phyloP scores from a whole-genome alignment of 495 filamentous ascomycete genomes.

The Penicillium bovifimosum region DNA sequence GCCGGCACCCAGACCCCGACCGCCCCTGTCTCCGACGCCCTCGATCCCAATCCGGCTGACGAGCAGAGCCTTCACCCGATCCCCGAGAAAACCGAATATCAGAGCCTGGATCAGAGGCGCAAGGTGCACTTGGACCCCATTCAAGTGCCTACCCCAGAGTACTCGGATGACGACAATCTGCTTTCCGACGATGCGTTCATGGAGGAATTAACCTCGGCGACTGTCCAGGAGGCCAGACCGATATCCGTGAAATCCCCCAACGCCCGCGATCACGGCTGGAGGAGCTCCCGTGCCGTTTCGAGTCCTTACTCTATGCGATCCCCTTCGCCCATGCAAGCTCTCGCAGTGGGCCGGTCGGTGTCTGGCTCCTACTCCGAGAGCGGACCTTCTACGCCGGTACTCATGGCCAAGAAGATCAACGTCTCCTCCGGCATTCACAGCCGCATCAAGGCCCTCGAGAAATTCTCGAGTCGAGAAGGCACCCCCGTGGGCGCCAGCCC shows the following conservation, averaged over 20 bases:
- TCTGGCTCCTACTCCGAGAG: constrained; percentile 34
- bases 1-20: constrained; percentile 16
- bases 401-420: constrained; percentile 67
- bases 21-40: constrained; percentile 14
- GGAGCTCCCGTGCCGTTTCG: constrained; percentile 48
- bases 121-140: constrained; percentile 52
- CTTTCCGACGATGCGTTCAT: constrained; percentile 83
- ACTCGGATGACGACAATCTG: constrained; percentile 58
- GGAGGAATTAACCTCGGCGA: constrained; percentile 81
- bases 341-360: constrained; percentile 32
- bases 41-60: constrained; percentile 11
- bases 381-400: constrained; percentile 27
- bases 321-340: constrained; percentile 36
- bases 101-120: constrained; percentile 40
- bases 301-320: constrained; percentile 36
- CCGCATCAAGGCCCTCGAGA: constrained; percentile 82
- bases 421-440: constrained; percentile 84
- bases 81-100: constrained; percentile 11
- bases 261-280: constrained; percentile 28
- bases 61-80: constrained; percentile 15
- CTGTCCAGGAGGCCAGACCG: constrained; percentile 75
- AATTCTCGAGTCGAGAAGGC: constrained; percentile 54
- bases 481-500: constrained; percentile 22
- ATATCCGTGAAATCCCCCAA: constrained; percentile 77
- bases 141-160: constrained; percentile 46